Conservation (phyloP, 2,329 filamentous ascomycete species). For the Leptographium procerum region DNA sequence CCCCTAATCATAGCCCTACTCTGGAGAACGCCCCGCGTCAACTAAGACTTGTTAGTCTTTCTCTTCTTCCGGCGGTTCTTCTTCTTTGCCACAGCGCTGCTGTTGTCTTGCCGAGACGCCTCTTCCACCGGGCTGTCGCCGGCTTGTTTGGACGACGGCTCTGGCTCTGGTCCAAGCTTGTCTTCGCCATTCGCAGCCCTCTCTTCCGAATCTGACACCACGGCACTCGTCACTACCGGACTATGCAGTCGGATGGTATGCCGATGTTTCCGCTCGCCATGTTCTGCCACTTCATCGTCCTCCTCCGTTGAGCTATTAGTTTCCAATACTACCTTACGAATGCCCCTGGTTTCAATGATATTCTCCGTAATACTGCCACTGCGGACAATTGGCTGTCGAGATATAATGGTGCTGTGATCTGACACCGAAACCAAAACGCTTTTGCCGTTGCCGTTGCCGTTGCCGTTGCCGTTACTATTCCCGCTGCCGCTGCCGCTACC, state of each 20-base stretch:
- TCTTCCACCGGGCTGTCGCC: not conserved
- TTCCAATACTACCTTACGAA: conserved; percentile 61
- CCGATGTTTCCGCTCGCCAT: not conserved
- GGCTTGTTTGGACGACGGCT: conserved; percentile 12
- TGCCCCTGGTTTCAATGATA: conserved; percentile 60
- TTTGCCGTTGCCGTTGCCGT: conserved; percentile 3
- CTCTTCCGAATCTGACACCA: conserved; percentile 5
- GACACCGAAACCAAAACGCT: not conserved
- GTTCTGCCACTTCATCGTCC: conserved; percentile 17
- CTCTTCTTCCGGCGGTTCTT: conserved; percentile 28
- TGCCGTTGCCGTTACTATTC: not conserved
- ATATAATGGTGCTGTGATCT: conserved; percentile 9
- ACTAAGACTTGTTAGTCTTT: conserved; percentile 16
- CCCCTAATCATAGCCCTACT: not conserved
- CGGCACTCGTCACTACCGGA: not conserved
- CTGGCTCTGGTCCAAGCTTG: conserved; percentile 22
- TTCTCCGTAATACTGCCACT: conserved; percentile 74
- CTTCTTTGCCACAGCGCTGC: conserved; percentile 18
- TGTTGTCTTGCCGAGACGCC: not conserved
- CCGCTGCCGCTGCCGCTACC: not conserved
- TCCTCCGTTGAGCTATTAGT: conserved; percentile 24
- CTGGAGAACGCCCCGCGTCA: not conserved
- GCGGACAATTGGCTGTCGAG: conserved; percentile 36
- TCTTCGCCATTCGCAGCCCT: conserved; percentile 1
- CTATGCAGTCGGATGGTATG: conserved; percentile 2